Percentiles rank a stretch among this genome's conserved stretches.
phyloP scores from a whole-genome alignment of 805 yeast genomes.

The Kazachstania taianensis region DNA sequence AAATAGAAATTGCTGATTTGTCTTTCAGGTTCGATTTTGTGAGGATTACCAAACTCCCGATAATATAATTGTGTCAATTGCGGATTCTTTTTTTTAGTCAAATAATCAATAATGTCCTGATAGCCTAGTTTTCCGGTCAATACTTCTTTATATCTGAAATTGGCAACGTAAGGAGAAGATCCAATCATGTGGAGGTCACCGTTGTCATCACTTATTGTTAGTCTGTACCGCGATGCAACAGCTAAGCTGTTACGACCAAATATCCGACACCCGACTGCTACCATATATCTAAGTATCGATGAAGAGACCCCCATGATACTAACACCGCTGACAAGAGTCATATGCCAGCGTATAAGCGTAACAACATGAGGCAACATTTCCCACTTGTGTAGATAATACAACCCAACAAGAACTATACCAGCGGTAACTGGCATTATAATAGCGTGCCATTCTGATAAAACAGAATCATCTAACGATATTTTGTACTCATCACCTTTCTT shows the following conservation, averaged over 20 bases:
- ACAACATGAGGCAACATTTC: neutral
- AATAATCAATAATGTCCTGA: slow-evolving; percentile 19
- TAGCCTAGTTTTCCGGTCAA: slow-evolving; percentile 8
- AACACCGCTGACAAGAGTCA: neutral
- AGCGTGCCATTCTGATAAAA: slow-evolving; percentile 2
- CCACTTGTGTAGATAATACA: slow-evolving; percentile 25
- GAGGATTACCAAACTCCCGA: slow-evolving; percentile 14
- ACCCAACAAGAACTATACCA: slow-evolving; percentile 19
- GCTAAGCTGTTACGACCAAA: slow-evolving; percentile 19
- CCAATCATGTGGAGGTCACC: slow-evolving; percentile 24
- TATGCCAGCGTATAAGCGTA: neutral
- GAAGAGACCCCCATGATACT: slow-evolving; percentile 1
- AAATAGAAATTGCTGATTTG: slow-evolving; percentile 31
- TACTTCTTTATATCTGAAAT: slow-evolving; percentile 19
- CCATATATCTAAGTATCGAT: neutral
- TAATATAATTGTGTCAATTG: slow-evolving; percentile 6
- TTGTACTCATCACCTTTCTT: neutral
- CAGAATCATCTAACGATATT: neutral
- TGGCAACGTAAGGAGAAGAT: slow-evolving; percentile 18
- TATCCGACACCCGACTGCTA: slow-evolving; percentile 1
- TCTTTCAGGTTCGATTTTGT: slow-evolving; percentile 13
- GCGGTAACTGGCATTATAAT: neutral
- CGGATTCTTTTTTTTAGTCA: slow-evolving; percentile 10
- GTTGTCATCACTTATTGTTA: slow-evolving; percentile 35
- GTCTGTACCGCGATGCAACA: slow-evolving; percentile 31